A percentile compares a stretch with the other conserved stretches of the same genome.
Conservation (phyloP, 129 eudicot genomes). For the Pittosporum tobira region DNA sequence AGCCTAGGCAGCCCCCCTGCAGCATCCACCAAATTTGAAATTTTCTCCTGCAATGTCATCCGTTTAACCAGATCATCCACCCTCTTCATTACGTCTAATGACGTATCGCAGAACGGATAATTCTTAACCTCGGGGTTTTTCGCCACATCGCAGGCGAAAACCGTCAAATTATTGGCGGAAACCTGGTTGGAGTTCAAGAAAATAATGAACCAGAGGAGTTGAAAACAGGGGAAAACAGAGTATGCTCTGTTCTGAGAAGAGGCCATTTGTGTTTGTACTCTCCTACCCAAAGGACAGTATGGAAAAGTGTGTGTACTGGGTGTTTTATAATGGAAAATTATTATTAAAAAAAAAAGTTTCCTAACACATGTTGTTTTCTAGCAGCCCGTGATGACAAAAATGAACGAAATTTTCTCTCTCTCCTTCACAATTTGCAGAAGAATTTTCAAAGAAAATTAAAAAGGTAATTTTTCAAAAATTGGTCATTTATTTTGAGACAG, state of each 20-base stretch:
- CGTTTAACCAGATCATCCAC: constrained; percentile 59
- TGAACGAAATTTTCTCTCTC: too few relatives aligned
- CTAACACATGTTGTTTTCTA: too few relatives aligned
- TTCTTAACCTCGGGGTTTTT: constrained; percentile 33
- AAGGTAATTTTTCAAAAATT: too few relatives aligned
- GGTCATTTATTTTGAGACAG: too few relatives aligned
- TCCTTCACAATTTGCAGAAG: too few relatives aligned
- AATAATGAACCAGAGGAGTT: constrained; percentile 1
- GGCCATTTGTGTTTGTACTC: constrained; percentile 4
- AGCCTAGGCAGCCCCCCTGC: constrained; percentile 57
- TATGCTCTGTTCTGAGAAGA: not conserved
- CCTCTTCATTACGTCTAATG: constrained; percentile 37
- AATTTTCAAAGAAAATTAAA: too few relatives aligned
- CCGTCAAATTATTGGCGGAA: constrained; percentile 42
- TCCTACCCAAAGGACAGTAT: not conserved
- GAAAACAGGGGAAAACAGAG: constrained; percentile 4
- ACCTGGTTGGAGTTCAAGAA: constrained; percentile 6
- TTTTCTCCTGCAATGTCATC: constrained; percentile 75
- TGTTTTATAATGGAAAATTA: too few relatives aligned
- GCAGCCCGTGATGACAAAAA: too few relatives aligned
- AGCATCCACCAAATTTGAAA: constrained; percentile 44
- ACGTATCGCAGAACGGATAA: constrained; percentile 50
- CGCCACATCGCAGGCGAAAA: constrained; percentile 62
- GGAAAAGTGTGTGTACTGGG: not conserved
- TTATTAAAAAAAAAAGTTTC: too few relatives aligned